Base-by-base conservation (phyloP, 768 basidiomycete species). In the Tylopilus balloui region DNA sequence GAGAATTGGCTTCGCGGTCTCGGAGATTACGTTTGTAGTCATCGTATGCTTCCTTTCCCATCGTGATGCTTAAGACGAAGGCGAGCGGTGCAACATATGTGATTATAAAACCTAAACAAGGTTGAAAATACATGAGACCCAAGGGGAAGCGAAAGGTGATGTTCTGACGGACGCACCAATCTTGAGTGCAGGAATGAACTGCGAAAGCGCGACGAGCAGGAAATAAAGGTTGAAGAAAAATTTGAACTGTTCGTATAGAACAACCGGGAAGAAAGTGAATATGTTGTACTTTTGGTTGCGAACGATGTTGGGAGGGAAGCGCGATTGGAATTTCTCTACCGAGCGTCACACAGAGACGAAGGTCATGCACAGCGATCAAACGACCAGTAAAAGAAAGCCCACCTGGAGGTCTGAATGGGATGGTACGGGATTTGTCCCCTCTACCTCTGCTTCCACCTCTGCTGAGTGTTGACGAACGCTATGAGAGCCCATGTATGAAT, bases 201-300 rank as follows among this genome's bases (percentile, higher is more conserved):
- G 96, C 9, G 89, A 92, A 8, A 98, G 76, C 0, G 96, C 96
- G 31, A 99, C 96, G 20, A 98, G 84, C 11, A 98, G 80, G 65
- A 99, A 99, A 69, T 98, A 99, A 7, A 97, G 78, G 65, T 98
- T 99, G 82, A 96, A 98, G 75, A 99, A 99, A 77, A 95, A 97
- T 70, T 97, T 98, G 85, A 98, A 99, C 67, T 98, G 95, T 67
- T 98, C 94, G 68, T 97, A 98, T 66, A 98, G 82, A 38, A 98
- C 94, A 56, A 97, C 80, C 3, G 96, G 96, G 10, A 99, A 79
- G 75, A 99, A 99, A n/a, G 90, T 92, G 71, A 91, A 80, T 46
- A 88, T 76, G 65, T 94, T 95, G 77, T 98, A 98, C 73, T 99
- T 99, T 69, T 98, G 95, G 61, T 99, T 99, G 58, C 90, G 85